Evolutionary conservation across 495 filamentous ascomycete genomes (phyloP).

Genomic region (Penicillium desertorum): DNA sequence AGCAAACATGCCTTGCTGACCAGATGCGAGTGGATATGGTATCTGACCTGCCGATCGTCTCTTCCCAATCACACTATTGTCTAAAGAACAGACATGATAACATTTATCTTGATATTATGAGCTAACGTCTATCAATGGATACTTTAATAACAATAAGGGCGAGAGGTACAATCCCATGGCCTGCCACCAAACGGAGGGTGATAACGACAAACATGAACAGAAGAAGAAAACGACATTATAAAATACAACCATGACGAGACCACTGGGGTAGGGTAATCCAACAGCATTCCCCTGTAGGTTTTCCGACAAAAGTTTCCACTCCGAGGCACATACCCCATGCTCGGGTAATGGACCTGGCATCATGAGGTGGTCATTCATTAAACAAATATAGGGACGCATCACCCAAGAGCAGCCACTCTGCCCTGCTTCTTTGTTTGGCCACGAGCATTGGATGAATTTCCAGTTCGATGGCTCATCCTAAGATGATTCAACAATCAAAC

Average conservation of each 20-base stretch:
- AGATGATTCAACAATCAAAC: conserved; percentile 7
- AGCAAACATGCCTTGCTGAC: conserved; percentile 3
- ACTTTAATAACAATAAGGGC: conserved; percentile 24
- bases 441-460: conserved; percentile 22
- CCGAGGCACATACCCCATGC: conserved; percentile 28
- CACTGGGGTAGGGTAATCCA: conserved; percentile 6
- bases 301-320: conserved; percentile 7
- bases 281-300: conserved; percentile 11
- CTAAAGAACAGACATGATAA: conserved; percentile 19
- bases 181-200: conserved; percentile 22
- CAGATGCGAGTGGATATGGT: neutral
- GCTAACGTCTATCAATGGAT: conserved; percentile 24
- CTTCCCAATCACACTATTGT: neutral
- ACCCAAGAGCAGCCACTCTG: conserved; percentile 22
- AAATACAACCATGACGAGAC: conserved; percentile 29
- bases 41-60: neutral
- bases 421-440: conserved; percentile 14
- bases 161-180: conserved; percentile 22
- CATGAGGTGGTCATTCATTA: conserved; percentile 49
- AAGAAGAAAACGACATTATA: conserved; percentile 33
- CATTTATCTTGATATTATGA: conserved; percentile 26
- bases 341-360: conserved; percentile 38
- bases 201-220: conserved; percentile 37
- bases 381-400: conserved; percentile 35
- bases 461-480: conserved; percentile 8